phyloP scores from a whole-genome alignment of 345 rosid genomes.

The Eucalyptus erythrocorys region DNA sequence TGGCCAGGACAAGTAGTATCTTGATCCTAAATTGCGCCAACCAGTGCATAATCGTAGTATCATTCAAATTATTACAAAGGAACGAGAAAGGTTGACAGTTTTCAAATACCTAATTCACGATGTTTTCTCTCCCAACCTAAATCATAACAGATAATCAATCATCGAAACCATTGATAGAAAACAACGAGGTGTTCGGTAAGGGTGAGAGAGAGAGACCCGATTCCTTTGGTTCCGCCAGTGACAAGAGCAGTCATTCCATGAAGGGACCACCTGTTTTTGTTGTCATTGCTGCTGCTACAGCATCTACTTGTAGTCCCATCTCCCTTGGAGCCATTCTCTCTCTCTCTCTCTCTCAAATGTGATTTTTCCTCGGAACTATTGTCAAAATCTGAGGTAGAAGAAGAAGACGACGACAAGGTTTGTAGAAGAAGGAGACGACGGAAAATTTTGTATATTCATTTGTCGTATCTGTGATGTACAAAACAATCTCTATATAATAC shows the following conservation, averaged over 20 bases:
- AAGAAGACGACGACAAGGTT: too few species aligned
- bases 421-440: too few species aligned
- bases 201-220: slow-evolving; percentile 12
- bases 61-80: not conserved
- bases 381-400: too few species aligned
- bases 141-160: not conserved
- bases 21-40: not conserved
- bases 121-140: not conserved
- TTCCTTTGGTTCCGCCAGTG: slow-evolving; percentile 62
- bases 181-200: not conserved
- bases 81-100: not conserved
- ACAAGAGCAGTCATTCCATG: slow-evolving; percentile 46
- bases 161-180: not conserved
- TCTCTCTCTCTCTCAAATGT: accelerated
- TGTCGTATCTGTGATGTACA: too few species aligned
- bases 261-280: not conserved
- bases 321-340: not conserved
- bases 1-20: not conserved
- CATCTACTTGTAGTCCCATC: not conserved
- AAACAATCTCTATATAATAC: too few species aligned
- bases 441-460: too few species aligned
- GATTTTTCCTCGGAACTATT: not conserved
- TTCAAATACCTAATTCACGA: not conserved
- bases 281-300: not conserved
- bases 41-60: not conserved